A percentile compares a stretch with the other conserved stretches of the same genome.
Evolutionary conservation across 2,329 filamentous ascomycete genomes (phyloP).

Genomic region (Pseudogymnoascus sp.): DNA sequence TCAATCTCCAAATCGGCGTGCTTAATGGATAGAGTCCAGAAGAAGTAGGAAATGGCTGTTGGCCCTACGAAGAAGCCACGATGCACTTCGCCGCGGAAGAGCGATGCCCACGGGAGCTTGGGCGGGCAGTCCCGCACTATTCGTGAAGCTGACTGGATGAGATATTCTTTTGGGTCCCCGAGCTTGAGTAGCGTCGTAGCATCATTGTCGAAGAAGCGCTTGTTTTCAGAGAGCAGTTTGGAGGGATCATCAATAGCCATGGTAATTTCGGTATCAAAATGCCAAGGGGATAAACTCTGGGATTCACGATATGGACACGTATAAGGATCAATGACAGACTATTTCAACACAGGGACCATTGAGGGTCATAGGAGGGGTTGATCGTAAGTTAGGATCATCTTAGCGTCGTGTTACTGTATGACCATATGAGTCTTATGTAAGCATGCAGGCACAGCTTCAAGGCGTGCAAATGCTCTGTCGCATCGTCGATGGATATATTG

Average conservation of each 20-base stretch:
- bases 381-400: not conserved
- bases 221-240: not conserved
- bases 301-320: not conserved
- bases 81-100: not conserved
- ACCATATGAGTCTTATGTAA: not conserved
- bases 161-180: slow-evolving; percentile 10
- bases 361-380: not conserved
- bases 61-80: slow-evolving; percentile 45
- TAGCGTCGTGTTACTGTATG: not conserved
- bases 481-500: too few relatives aligned
- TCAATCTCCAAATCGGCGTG: slow-evolving; percentile 37
- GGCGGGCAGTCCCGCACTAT: slow-evolving; percentile 11
- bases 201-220: not conserved
- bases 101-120: slow-evolving; percentile 9
- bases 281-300: too few relatives aligned
- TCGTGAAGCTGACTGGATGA: slow-evolving; percentile 10
- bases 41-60: slow-evolving; percentile 48
- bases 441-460: not conserved
- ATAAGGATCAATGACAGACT: not conserved
- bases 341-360: not conserved
- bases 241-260: not conserved
- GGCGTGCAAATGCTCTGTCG: not conserved
- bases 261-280: not conserved
- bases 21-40: slow-evolving; percentile 39
- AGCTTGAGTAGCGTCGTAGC: slow-evolving; percentile 10